phyloP scores from a whole-genome alignment of 78 protist species.

The Protostelium mycophagum region DNA sequence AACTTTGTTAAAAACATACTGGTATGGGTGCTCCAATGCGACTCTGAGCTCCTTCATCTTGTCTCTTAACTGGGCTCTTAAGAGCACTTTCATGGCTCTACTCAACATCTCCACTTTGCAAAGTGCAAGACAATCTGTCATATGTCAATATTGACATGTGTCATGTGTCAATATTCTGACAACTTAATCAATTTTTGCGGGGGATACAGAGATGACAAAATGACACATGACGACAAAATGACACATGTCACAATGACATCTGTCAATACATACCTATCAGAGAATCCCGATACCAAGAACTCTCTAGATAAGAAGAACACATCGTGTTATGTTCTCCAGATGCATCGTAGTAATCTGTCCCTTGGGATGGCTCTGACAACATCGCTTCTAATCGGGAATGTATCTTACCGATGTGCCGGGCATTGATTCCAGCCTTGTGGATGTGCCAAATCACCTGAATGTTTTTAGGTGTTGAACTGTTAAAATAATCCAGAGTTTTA shows the following conservation, averaged over 20 bases:
- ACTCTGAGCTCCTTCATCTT: background rate
- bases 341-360: background rate
- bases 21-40: background rate
- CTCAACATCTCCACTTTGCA: slow-evolving; percentile 55
- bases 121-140: background rate
- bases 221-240: no score
- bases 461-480: no score
- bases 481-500: no score
- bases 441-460: background rate
- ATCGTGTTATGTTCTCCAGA: no score
- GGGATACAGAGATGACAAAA: no score
- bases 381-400: background rate
- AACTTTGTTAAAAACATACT: no score
- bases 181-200: no score
- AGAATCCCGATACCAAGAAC: background rate
- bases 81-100: slow-evolving; percentile 40
- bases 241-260: background rate
- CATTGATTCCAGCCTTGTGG: background rate
- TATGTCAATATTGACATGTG: no score
- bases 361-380: background rate
- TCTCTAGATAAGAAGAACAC: background rate
- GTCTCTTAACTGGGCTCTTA: slow-evolving; percentile 49
- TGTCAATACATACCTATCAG: background rate
- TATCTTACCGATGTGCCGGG: background rate
- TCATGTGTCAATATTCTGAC: no score